A percentile compares a stretch with the other conserved stretches of the same genome.
Conservation (phyloP, 257 asterid species). For the Forsythia viridissima region DNA sequence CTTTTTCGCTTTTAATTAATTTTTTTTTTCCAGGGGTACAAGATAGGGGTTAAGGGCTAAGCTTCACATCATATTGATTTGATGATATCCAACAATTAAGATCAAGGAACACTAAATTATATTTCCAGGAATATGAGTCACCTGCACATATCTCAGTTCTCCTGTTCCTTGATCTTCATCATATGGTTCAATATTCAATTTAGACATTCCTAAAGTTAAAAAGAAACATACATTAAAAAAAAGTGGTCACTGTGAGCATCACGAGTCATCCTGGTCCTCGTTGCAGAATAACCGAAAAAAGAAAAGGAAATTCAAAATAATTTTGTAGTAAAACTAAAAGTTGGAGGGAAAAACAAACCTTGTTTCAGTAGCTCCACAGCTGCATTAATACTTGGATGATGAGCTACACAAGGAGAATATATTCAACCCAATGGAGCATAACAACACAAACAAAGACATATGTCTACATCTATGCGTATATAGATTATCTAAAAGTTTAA, state of each 20-base stretch:
- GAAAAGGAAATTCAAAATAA: neutral
- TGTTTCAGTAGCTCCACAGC: conserved; percentile 74
- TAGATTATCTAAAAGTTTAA: neutral
- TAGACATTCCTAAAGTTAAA: conserved; percentile 53
- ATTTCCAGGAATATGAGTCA: conserved; percentile 26
- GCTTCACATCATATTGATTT: conserved; percentile 1
- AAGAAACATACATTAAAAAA: neutral
- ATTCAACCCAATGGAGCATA: neutral
- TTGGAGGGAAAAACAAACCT: conserved; percentile 42
- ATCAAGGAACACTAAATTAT: conserved; percentile 4
- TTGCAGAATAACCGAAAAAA: neutral
- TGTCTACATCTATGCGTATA: neutral
- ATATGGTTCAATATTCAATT: conserved; percentile 70
- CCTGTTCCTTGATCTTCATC: conserved; percentile 91
- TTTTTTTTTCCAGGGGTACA: neutral
- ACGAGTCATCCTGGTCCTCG: neutral
- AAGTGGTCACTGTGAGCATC: conserved; percentile 4
- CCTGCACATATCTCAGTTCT: conserved; percentile 93
- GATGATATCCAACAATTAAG: neutral
- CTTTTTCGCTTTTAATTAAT: neutral
- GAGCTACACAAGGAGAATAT: conserved; percentile 55
- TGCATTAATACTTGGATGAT: conserved; percentile 88
- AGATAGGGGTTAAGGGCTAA: neutral
- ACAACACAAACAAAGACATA: neutral
- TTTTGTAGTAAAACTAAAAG: conserved; percentile 7